Conservation (phyloP, 2,329 filamentous ascomycete genomes). For the Penicillium paneum region DNA sequence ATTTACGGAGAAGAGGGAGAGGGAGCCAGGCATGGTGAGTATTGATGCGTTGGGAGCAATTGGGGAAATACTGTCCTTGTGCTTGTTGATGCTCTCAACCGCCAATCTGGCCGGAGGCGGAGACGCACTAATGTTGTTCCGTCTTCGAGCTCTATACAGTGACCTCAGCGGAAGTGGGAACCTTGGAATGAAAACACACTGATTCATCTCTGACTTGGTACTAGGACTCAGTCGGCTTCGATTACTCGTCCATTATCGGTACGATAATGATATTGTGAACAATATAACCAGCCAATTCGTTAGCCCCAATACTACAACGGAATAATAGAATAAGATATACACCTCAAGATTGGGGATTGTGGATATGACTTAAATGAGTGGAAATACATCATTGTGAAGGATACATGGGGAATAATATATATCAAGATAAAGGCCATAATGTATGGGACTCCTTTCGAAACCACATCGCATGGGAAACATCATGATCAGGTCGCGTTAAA, state of each 20-base stretch:
- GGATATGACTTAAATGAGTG: neutral
- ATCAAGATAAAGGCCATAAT: neutral
- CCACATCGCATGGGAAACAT: slow-evolving; percentile 2
- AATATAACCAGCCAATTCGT: neutral
- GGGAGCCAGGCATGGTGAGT: slow-evolving; percentile 65
- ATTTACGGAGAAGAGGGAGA: slow-evolving; percentile 73
- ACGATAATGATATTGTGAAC: neutral
- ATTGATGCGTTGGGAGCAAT: slow-evolving; percentile 13
- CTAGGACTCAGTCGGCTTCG: neutral
- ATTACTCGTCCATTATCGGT: neutral
- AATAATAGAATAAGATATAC: neutral
- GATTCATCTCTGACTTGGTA: neutral
- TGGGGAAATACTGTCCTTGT: slow-evolving; percentile 1
- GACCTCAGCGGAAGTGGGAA: neutral
- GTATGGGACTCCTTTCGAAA: slow-evolving; percentile 3
- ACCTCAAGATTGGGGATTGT: neutral
- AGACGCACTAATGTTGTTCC: slow-evolving; percentile 26
- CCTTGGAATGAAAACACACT: neutral
- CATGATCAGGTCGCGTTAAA: slow-evolving; percentile 12
- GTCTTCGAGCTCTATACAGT: neutral
- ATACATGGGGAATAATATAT: slow-evolving; percentile 10
- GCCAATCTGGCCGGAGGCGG: slow-evolving; percentile 26
- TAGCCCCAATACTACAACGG: neutral
- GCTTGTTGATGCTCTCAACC: slow-evolving; percentile 23
- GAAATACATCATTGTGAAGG: slow-evolving; percentile 4